A percentile compares a stretch with the other conserved stretches of the same genome.
These are phyloP conservation scores for Exserohilum turcica DNA, from an alignment of 2,329 filamentous ascomycete genomes.

Conservation along the genomic window DNA sequence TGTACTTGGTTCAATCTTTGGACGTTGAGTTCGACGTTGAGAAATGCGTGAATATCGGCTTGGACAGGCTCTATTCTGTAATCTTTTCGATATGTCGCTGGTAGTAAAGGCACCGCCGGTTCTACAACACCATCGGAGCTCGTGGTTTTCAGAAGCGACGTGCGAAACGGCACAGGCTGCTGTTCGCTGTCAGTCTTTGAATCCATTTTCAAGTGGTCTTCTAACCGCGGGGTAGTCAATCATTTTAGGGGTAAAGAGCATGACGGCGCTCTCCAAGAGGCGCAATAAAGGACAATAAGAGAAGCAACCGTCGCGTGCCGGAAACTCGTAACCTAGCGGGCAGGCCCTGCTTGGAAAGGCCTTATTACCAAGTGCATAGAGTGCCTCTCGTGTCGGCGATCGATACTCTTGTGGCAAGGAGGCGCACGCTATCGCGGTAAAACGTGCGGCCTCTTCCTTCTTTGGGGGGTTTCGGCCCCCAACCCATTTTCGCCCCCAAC, in stretches of 20 bases:
- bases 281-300: not conserved
- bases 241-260: not conserved
- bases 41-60: slow-evolving; percentile 19
- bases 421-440: not conserved
- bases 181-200: not conserved
- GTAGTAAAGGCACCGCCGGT: slow-evolving; percentile 12
- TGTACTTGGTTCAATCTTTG: slow-evolving; percentile 24
- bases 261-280: not conserved
- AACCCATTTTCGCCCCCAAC: slow-evolving; percentile 8
- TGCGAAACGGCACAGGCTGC: slow-evolving; percentile 20
- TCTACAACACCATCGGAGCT: not conserved
- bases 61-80: slow-evolving; percentile 21
- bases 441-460: not conserved
- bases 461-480: slow-evolving; percentile 13
- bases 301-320: not conserved
- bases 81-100: slow-evolving; percentile 26
- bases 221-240: not conserved
- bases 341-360: not conserved
- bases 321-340: not conserved
- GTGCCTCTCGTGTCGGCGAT: too few relatives aligned
- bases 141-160: slow-evolving; percentile 4
- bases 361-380: not conserved
- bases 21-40: slow-evolving; percentile 24
- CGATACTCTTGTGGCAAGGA: not conserved
- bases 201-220: not conserved